phyloP scores from a whole-genome alignment of 73 alveolate genomes.

The Blepharisma japonicum region DNA sequence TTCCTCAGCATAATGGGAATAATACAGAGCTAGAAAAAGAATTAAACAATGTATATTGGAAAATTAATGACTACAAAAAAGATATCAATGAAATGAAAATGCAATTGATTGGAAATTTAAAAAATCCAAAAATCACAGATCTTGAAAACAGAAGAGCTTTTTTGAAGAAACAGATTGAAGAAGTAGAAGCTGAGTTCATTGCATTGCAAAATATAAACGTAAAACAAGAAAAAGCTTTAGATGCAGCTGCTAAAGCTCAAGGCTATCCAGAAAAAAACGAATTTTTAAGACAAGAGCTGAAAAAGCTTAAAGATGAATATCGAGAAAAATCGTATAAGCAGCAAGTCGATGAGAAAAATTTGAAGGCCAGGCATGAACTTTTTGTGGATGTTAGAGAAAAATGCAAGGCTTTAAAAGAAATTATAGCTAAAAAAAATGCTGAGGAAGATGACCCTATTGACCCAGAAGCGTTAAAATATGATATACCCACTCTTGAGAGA shows the following conservation, averaged over 20 bases:
- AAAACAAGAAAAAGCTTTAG: background rate
- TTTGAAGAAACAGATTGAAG: background rate
- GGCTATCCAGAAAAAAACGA: background rate
- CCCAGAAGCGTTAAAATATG: background rate
- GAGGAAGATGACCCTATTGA: background rate
- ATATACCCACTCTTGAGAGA: no score
- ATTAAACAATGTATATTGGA: background rate
- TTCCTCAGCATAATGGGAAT: background rate
- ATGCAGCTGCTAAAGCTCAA: background rate
- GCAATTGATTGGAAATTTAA: background rate
- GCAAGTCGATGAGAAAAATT: background rate
- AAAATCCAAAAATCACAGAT: background rate
- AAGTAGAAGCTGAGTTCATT: background rate
- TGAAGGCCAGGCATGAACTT: background rate
- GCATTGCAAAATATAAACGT: background rate
- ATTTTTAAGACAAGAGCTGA: background rate
- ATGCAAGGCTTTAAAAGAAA: background rate
- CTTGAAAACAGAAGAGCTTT: background rate
- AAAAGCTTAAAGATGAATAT: background rate
- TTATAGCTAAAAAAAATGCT: background rate
- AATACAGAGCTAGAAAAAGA: constrained; percentile 6
- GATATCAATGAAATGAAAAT: constrained; percentile 11
- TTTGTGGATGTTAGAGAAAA: background rate
- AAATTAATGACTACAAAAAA: constrained; percentile 17
- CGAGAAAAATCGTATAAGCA: background rate